Evolutionary conservation across 2,329 filamentous ascomycete species (phyloP).

Genomic region (Niveomyces coronatus): DNA sequence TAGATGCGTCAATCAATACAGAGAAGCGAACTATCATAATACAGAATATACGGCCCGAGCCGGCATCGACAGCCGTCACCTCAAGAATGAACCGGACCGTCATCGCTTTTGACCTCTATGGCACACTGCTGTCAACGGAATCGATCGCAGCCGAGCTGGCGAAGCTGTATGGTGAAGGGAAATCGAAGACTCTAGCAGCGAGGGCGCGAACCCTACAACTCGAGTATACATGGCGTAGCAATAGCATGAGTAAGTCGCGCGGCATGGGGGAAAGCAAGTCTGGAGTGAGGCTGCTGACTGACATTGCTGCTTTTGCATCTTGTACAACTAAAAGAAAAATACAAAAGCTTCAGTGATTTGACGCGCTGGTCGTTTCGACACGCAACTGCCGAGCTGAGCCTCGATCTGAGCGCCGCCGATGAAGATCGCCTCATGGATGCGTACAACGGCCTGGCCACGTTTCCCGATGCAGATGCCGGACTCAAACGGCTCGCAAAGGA

Average conservation of each 20-base stretch:
- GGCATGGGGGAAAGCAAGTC: neutral
- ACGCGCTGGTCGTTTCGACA: constrained; percentile 53
- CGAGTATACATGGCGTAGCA: constrained; percentile 68
- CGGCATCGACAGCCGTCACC: too few species aligned
- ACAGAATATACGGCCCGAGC: too few species aligned
- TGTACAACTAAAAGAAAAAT: constrained; percentile 20
- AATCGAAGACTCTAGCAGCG: constrained; percentile 44
- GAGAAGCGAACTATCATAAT: too few species aligned
- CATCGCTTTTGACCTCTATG: constrained; percentile 67
- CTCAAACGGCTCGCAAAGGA: constrained; percentile 36
- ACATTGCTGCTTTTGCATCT: too few species aligned
- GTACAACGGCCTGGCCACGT: constrained; percentile 55
- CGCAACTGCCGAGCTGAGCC: constrained; percentile 47
- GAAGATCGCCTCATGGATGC: constrained; percentile 46
- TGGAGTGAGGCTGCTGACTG: neutral
- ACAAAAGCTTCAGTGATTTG: constrained; percentile 51
- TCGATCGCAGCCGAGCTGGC: constrained; percentile 53
- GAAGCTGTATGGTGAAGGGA: constrained; percentile 45
- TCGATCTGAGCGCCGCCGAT: constrained; percentile 32
- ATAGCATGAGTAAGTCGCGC: constrained; percentile 54
- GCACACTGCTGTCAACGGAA: constrained; percentile 61
- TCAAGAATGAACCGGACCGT: constrained; percentile 26
- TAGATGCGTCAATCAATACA: too few species aligned
- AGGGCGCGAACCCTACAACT: constrained; percentile 61
- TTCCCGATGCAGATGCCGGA: constrained; percentile 50